Evolutionary conservation across 257 asterid species (phyloP), one percentile per base, ranked within the genome.

Genomic region (Osmanthus fragrans): DNA sequence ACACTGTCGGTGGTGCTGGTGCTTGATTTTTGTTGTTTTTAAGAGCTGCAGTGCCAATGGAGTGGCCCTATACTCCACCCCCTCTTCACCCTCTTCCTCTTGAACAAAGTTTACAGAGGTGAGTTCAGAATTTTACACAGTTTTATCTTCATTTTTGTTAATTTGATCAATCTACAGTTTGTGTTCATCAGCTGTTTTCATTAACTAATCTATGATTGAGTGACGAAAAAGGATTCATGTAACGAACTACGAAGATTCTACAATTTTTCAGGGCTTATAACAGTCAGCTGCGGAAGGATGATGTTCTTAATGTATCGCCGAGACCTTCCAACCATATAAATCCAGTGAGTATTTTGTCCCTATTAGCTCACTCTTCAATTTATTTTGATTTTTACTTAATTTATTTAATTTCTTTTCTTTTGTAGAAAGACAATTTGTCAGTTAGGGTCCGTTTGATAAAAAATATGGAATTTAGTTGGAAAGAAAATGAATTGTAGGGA

Each of bases 291-390:
- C 37, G 56, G 12, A 68, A 71, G 83, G 88, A 84, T 80, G 82
- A 86, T 83, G 69, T 80, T 27, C 92, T 89, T 34, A 88, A 86
- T 80, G 76, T 82, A 82, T 88, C 94, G 40, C 90, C 92, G 3
- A 74, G 63, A 36, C 83, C 86, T 75, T 82, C 86, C 64, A 78
- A 73, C 30, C 80, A 74, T 74, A 70, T 58, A 33, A 71, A 47
- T 63, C 81, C 71, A 73, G 89, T 89, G 84, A 74, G 89, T 75
- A 19, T 2, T 76, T 18, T 68, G 18, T 7, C 4, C 29, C 13
- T 58, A 7, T 58, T 23, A 21, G 27, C 6, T 21, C 42, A 9
- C 13, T 40, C 18, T 77, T 11, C 18, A 16, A 4, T 18, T 47
- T 32, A 40, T 1, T 19, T 36, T 56, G 70, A 18, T 6, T 63